Evolutionary conservation across 1,284 basidiomycete genomes (phyloP).

Genomic region (Melampsora americana): DNA sequence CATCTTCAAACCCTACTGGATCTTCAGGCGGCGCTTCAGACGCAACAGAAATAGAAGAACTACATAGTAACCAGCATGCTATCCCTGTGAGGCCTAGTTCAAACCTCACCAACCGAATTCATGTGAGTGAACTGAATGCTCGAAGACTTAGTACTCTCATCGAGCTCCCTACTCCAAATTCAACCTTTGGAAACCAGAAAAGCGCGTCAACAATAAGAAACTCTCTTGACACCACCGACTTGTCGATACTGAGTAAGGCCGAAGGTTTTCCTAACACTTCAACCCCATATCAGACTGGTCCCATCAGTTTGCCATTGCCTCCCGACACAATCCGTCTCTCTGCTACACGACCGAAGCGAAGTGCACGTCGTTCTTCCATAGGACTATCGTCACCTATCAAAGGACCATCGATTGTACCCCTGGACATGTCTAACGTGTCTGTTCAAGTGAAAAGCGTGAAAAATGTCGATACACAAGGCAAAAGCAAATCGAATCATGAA

Average conservation of each 20-base stretch:
- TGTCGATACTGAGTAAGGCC: conserved; percentile 20
- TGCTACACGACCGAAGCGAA: conserved; percentile 33
- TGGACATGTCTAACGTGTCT: not conserved
- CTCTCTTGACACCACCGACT: conserved; percentile 7
- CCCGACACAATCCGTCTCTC: conserved; percentile 37
- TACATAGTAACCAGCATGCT: not conserved
- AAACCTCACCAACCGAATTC: conserved; percentile 21
- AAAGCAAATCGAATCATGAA: not conserved
- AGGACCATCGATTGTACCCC: conserved; percentile 1
- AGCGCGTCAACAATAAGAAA: not conserved
- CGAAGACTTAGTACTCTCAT: conserved; percentile 33
- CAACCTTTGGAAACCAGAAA: conserved; percentile 12
- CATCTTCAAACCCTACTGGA: not conserved
- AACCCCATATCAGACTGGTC: conserved; percentile 33
- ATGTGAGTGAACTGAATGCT: conserved; percentile 31
- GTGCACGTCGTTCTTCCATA: conserved; percentile 19
- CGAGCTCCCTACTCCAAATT: conserved; percentile 36
- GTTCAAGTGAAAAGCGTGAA: too few relatives aligned
- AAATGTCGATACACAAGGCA: not conserved
- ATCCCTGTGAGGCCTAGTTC: not conserved
- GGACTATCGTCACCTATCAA: not conserved
- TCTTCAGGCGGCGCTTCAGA: conserved; percentile 7
- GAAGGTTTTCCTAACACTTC: conserved; percentile 29
- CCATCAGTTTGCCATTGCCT: conserved; percentile 32
- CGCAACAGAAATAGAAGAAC: conserved; percentile 10